Base-by-base conservation (phyloP, 1,284 basidiomycete genomes). In the Kalmanozyma brasiliensis region DNA sequence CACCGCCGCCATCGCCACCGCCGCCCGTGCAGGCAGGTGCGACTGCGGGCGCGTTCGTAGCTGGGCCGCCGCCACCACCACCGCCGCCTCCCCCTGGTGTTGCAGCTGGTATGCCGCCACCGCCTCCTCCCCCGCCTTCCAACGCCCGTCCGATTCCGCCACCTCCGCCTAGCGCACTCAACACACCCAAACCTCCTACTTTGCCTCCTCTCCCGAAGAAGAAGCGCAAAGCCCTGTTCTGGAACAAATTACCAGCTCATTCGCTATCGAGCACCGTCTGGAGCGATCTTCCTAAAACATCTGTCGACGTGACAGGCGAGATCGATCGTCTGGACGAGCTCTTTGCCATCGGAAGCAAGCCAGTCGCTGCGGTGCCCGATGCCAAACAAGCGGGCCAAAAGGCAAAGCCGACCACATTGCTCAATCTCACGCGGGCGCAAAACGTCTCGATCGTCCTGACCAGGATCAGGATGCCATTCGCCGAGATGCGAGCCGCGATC, bases 221-320 rank as follows among this genome's bases (percentile, higher is more conserved):
- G 78, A 88, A 89, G 59, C 82, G 93, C 34, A 66, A 65, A 36
- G 58, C 92, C 0, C 92, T 95, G 83, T 93, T 93, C 82, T 95
- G 93, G 93, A 90, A 89, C 69, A 94, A 95, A 76, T 67, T 93
- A 8, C 83, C 86, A 8, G 82, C 82, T 7, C 78, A 85, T 17
- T 77, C 81, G 9, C 78, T 86, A 4, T 72, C 78, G 16, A 81
- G 86, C 3, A 91, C 90, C 0, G 86, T 94, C 6, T 95, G 92
- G 92, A 86, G 84, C 57, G 88, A 91, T 29, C 73, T 88, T 4
- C 79, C 76, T 13, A 40, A 83, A 1, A 36, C 80, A 0, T 85
- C 86, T 2, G 49, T 78, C 24, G 73, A 77, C 17, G 92, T 94
- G 73, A 51, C 44, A 3, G 30, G 32, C 23, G 68, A 71, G 40